Conservation (phyloP, 2,329 filamentous ascomycete species). For the Arthrobotrys entomopaga region DNA sequence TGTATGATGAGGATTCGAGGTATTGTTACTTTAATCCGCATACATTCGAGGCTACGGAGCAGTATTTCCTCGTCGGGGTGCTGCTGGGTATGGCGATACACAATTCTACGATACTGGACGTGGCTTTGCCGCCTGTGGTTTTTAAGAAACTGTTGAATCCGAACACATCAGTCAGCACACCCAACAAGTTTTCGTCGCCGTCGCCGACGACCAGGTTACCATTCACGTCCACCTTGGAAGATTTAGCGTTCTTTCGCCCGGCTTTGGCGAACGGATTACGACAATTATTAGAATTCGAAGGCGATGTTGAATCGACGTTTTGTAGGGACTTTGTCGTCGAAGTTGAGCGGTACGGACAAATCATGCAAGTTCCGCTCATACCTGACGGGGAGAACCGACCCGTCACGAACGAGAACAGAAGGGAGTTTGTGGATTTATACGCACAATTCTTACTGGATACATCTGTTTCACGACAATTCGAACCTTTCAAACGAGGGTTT, state of each 20-base stretch:
- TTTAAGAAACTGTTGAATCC: constrained; percentile 87
- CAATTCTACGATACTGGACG: constrained; percentile 90
- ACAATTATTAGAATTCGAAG: constrained; percentile 82
- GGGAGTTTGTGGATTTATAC: constrained; percentile 87
- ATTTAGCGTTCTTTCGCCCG: constrained; percentile 84
- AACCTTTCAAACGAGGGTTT: constrained; percentile 93
- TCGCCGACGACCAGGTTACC: constrained; percentile 68
- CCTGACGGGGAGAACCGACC: constrained; percentile 76
- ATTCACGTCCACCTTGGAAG: constrained; percentile 80
- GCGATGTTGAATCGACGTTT: constrained; percentile 82
- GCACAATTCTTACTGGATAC: constrained; percentile 81
- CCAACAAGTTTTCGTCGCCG: constrained; percentile 62
- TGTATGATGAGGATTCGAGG: constrained; percentile 88
- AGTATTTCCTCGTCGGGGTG: constrained; percentile 89
- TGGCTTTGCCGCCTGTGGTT: constrained; percentile 86
- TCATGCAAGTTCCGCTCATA: constrained; percentile 75
- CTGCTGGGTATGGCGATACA: constrained; percentile 90
- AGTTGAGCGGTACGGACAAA: constrained; percentile 78
- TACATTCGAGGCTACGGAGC: constrained; percentile 88
- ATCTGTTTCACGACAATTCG: constrained; percentile 82
- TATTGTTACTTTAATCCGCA: constrained; percentile 94
- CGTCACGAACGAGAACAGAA: constrained; percentile 84
- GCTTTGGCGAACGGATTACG: constrained; percentile 78
- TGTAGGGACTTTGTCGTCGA: constrained; percentile 83
- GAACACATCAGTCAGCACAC: constrained; percentile 71